Base-by-base conservation (phyloP, 768 basidiomycete genomes). In the Boletus barrowsii region DNA sequence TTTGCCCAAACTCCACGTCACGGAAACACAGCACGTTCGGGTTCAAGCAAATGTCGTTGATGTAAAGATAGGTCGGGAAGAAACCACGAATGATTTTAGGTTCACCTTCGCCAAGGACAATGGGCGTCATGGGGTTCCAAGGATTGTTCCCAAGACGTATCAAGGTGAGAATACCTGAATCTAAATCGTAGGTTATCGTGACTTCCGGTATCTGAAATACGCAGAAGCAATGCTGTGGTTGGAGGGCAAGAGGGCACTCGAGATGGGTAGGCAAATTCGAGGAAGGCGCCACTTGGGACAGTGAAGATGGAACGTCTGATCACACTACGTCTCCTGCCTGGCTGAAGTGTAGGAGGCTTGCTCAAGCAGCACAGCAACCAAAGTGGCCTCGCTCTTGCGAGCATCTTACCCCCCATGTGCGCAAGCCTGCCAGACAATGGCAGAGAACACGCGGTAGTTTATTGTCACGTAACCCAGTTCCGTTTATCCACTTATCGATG, bases 181-280 rank as follows among this genome's bases (percentile, higher is more conserved):
- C 8, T 6, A 24, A 22, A n/a, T 14, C 11, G 8, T n/a, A 33
- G 30, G 10, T 10, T 37, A 11, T 51, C 17, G 10, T 39, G 20
- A 49, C 49, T 48, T 43, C 26, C 30, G 10, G 0, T 33, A 41
- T 47, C 8, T 22, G 40, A 52, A 56, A 40, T 64, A 57, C 54
- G 35, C 70, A 85, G 92, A 93, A 67, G 84, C 88, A 7, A 93
- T 94, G 90, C 70, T 83, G 24, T 93, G 89, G 85, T 71, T 93
- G 22, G 90, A 93, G 67, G 90, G 86, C 0, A 82, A 80, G 54
- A 76, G 90, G 6, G 83, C 88, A 3, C 73, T 91, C 8, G 84
- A 86, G 63, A 70, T 88, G 42, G 88, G 88, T 4, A 78, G 79
- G 32, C 82, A 85, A 62, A 88, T 92, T 63, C 70, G 83, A 35